A percentile compares a stretch with the other conserved stretches of the same genome.
phyloP scores from a whole-genome alignment of 2,329 filamentous ascomycete genomes.

The Epichloe elymi region DNA sequence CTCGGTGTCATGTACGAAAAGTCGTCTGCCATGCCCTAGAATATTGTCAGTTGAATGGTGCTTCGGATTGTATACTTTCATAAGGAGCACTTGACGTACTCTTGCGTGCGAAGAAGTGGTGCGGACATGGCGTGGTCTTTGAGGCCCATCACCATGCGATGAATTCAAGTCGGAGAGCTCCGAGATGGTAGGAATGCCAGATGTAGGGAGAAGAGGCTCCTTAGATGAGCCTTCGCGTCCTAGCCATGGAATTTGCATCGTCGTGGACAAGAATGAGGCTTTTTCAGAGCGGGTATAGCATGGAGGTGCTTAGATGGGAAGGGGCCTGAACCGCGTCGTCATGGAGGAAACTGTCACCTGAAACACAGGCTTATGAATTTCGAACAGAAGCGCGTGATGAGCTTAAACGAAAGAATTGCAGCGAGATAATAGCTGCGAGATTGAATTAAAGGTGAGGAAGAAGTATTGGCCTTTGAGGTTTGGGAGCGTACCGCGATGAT shows the following conservation, averaged over 20 bases:
- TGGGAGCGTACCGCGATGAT: not conserved
- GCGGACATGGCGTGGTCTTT: constrained; percentile 26
- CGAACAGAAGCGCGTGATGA: no score
- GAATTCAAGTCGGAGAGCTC: constrained; percentile 12
- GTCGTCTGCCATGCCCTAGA: constrained; percentile 42
- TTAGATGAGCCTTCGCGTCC: constrained; percentile 19
- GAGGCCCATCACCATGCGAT: constrained; percentile 14
- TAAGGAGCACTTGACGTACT: constrained; percentile 22
- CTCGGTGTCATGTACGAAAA: constrained; percentile 57
- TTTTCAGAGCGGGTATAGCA: constrained; percentile 3
- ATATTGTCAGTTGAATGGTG: not conserved
- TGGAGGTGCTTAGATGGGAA: constrained; percentile 7
- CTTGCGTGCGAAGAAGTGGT: constrained; percentile 43
- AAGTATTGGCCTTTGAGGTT: not conserved
- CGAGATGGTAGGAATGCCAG: constrained; percentile 21
- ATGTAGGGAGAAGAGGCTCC: constrained; percentile 21
- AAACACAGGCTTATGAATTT: not conserved
- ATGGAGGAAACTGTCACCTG: not conserved
- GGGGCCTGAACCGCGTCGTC: constrained; percentile 8
- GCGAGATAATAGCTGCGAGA: not conserved
- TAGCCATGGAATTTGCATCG: constrained; percentile 27
- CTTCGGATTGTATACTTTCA: not conserved
- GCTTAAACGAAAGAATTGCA: not conserved
- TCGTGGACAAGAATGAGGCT: constrained; percentile 10
- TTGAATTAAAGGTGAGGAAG: not conserved